phyloP scores from a whole-genome alignment of 2,329 filamentous ascomycete species.

The Chalara sp. region DNA sequence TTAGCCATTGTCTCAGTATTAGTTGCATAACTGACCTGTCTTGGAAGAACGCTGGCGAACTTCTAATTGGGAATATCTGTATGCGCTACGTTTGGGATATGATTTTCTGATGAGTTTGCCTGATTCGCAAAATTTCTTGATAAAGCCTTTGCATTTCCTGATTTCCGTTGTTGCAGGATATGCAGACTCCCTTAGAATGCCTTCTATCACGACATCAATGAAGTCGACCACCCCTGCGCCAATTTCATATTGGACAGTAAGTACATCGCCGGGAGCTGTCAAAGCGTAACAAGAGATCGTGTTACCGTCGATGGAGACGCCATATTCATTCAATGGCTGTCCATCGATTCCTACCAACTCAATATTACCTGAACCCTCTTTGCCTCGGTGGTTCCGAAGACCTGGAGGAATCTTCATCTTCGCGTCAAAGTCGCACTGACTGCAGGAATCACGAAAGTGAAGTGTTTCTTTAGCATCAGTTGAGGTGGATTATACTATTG shows the following conservation, averaged over 20 bases:
- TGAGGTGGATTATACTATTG: no score
- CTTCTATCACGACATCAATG: not conserved
- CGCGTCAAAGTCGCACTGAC: not conserved
- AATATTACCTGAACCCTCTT: not conserved
- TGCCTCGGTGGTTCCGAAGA: not conserved
- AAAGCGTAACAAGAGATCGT: not conserved
- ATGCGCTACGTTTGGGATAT: no score
- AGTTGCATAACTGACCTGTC: no score
- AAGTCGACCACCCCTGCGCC: not conserved
- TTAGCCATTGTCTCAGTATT: no score
- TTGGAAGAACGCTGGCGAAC: no score
- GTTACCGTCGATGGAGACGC: not conserved
- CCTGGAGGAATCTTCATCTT: not conserved
- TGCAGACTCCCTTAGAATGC: not conserved
- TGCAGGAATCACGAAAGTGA: no score
- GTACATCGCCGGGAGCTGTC: not conserved
- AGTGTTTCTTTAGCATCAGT: no score
- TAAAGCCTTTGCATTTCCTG: not conserved
- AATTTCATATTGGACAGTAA: not conserved
- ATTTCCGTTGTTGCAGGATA: not conserved
- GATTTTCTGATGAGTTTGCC: not conserved
- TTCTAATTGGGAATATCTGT: no score
- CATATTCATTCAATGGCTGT: not conserved
- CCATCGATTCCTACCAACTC: not conserved
- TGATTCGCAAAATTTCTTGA: not conserved